A percentile compares a stretch with the other conserved stretches of the same genome.
Conservation (phyloP, 23 red algal genomes). For the Gracilaria gracilis region DNA sequence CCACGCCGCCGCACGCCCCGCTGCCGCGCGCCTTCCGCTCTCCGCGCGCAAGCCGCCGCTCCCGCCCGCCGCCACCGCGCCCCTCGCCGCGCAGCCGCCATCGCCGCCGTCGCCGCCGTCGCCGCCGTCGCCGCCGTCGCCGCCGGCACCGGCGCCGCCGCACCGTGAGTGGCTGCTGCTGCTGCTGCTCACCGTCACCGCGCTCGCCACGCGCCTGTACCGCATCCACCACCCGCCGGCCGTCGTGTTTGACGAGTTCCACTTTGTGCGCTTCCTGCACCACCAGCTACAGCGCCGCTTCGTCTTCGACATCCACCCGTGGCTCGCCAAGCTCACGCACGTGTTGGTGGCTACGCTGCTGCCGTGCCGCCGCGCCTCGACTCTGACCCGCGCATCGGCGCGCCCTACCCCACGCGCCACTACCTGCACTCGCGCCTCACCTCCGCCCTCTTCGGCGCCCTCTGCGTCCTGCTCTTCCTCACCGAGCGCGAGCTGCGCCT, state of each 20-base stretch:
- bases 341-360: conserved; percentile 30
- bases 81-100: not conserved
- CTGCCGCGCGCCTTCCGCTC: too few relatives aligned
- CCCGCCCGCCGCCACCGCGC: too few relatives aligned
- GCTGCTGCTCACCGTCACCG: conserved; percentile 7
- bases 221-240: conserved; percentile 58
- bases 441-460: conserved; percentile 81
- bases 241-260: conserved; percentile 97
- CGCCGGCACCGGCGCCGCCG: not conserved
- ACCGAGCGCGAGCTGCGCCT: conserved; percentile 60
- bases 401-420: conserved; percentile 30
- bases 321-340: conserved; percentile 83
- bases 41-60: too few relatives aligned
- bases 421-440: conserved; percentile 59
- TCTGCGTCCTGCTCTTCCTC: conserved; percentile 63
- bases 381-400: conserved; percentile 24
- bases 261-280: conserved; percentile 85
- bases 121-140: not conserved
- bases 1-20: too few relatives aligned
- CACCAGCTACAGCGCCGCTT: conserved; percentile 61
- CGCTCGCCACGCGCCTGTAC: conserved; percentile 70
- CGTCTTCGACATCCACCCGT: conserved; percentile 96
- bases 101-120: too few relatives aligned
- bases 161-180: not conserved
- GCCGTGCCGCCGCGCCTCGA: conserved; percentile 16